Evolutionary conservation across 805 yeast species (phyloP).

Genomic region (Maudiozyma turicensis): DNA sequence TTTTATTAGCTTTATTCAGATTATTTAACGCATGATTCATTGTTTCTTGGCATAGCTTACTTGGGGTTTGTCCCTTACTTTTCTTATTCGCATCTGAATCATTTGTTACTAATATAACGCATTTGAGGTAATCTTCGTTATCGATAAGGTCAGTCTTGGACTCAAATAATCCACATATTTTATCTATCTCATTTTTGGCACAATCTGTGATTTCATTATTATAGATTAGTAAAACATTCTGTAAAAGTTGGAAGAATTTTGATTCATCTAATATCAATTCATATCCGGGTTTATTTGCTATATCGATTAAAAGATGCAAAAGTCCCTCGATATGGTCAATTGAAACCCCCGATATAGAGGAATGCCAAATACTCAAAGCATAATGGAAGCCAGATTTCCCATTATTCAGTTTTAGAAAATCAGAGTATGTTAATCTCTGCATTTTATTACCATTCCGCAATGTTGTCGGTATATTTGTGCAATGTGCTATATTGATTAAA

Average conservation of each 20-base stretch:
- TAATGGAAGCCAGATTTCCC: slow-evolving; percentile 8
- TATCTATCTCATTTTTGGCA: background rate
- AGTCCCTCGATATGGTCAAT: background rate
- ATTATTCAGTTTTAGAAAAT: slow-evolving; percentile 11
- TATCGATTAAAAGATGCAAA: background rate
- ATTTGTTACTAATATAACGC: slow-evolving; percentile 19
- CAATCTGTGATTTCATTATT: background rate
- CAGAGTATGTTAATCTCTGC: slow-evolving; percentile 13
- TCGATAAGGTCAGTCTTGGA: background rate
- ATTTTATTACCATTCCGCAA: slow-evolving; percentile 8
- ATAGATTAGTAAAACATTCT: too few relatives aligned
- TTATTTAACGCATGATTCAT: too few relatives aligned
- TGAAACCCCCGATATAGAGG: background rate
- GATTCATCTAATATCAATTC: too few relatives aligned
- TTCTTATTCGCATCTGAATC: background rate
- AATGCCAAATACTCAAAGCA: slow-evolving; percentile 7
- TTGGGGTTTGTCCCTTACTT: background rate
- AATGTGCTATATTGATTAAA: background rate
- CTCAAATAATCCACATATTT: background rate
- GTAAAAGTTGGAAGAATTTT: too few relatives aligned
- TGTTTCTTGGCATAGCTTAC: too few relatives aligned
- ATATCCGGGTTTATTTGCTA: background rate
- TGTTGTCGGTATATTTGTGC: background rate
- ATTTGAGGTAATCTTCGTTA: slow-evolving; percentile 8
- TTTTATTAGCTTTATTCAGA: background rate